Percentiles rank a stretch among this genome's conserved stretches.
Evolutionary conservation across 768 basidiomycete genomes (phyloP).

Genomic region (Trametes coccinea): DNA sequence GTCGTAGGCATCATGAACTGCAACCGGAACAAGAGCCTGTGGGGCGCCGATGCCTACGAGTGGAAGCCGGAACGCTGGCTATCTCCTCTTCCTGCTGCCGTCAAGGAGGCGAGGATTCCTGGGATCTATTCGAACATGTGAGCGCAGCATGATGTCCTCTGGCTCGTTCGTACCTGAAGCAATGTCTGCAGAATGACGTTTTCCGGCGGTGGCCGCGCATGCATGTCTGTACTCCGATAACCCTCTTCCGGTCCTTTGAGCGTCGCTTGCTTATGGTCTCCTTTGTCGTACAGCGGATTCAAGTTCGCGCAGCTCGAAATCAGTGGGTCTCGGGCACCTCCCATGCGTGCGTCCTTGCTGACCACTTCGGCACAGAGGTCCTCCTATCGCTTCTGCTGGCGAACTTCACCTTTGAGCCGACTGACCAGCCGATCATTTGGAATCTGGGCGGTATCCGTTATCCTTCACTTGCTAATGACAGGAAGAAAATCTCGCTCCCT

Average conservation of each 20-base stretch:
- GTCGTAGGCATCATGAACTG: constrained; percentile 38
- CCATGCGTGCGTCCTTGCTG: not conserved
- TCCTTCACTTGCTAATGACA: constrained; percentile 13
- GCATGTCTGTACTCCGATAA: constrained; percentile 39
- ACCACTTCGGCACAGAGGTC: constrained; percentile 19
- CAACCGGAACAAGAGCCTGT: constrained; percentile 44
- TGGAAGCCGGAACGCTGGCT: constrained; percentile 58
- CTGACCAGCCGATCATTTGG: constrained; percentile 16
- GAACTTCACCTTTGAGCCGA: constrained; percentile 19
- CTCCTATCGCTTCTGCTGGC: constrained; percentile 19
- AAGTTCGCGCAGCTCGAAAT: constrained; percentile 57
- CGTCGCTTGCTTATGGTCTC: not conserved
- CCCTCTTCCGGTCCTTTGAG: not conserved
- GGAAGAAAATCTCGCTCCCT: constrained; percentile 8
- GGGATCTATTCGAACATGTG: constrained; percentile 48
- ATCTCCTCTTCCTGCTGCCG: constrained; percentile 37
- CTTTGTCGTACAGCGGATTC: constrained; percentile 41
- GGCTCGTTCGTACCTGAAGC: too few relatives aligned
- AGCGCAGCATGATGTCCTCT: constrained; percentile 4
- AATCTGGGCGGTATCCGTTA: constrained; percentile 21
- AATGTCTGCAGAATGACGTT: constrained; percentile 42
- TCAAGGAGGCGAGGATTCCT: constrained; percentile 41
- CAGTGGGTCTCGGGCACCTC: constrained; percentile 36
- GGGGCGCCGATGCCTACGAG: constrained; percentile 49
- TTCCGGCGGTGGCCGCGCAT: constrained; percentile 43